Evolutionary conservation across 257 asterid genomes (phyloP), one percentile per base, ranked within the genome.

Genomic region (Penstemon eatonii): DNA sequence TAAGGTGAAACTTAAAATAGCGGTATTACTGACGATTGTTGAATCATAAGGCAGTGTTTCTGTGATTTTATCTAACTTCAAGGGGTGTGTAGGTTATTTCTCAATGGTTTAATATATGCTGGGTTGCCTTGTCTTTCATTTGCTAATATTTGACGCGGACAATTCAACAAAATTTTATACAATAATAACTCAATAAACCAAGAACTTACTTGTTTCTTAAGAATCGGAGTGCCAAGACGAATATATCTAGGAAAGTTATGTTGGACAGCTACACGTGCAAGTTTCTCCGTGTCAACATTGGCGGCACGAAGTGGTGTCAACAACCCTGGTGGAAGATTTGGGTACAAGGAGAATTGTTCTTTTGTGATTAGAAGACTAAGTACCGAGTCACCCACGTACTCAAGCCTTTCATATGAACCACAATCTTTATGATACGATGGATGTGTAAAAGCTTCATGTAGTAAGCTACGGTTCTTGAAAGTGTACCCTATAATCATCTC

Each of bases 241-340:
- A 89, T 75, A 63, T 83, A 89, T 70, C 78, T 82, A 63, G 89
- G 90, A 63, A 91, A 82, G 56, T 80, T 76, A 79, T 85, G 90
- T 59, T 72, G 81, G 41, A 91, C 73, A 50, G 96, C 96, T 19
- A 78, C 93, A 44, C 94, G 91, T 10, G 96, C 95, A 78, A 91
- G 97, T 81, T 87, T 91, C 86, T 91, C 95, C 0, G 95, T 87
- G 81, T 89, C 97, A 74, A 91, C 90, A 83, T 91, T 91, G 61
- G 96, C 95, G 54, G 97, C 95, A 66, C 92, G 95, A 63, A 89
- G 90, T 52, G 91, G 91, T 0, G 95, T 78, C 82, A 91, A 80
- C 44, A 65, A 13, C 39, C 97, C 96, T 1, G 97, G 96, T 25
- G 87, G 84, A 57, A 85, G 89, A 61, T 68, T 36, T 7, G 91